Percentiles rank a stretch among this genome's conserved stretches.
phyloP scores from a whole-genome alignment of 169 alveolate genomes.

The Plasmodium ovale region DNA sequence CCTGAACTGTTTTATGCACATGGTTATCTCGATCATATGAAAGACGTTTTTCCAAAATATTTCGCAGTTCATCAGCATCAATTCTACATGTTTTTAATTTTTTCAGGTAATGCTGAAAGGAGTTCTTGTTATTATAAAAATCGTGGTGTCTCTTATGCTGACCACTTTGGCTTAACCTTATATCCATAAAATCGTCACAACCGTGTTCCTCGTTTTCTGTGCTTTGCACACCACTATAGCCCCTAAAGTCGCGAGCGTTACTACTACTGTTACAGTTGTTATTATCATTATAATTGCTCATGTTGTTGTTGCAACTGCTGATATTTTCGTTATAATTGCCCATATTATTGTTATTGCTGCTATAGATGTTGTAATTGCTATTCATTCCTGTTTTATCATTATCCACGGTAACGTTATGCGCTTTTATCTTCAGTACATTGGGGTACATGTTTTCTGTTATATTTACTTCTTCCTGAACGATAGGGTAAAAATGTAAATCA shows the following conservation, averaged over 20 bases:
- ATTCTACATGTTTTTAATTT: slow-evolving; percentile 64
- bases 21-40: slow-evolving; percentile 38
- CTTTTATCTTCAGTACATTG: slow-evolving; percentile 14
- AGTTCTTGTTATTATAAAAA: slow-evolving; percentile 50
- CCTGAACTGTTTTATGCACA: slow-evolving; percentile 34
- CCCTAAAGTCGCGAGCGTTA: background rate
- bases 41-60: slow-evolving; percentile 27
- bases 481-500: background rate
- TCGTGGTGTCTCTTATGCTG: slow-evolving; percentile 50
- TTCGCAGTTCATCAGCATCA: slow-evolving; percentile 50
- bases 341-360: background rate
- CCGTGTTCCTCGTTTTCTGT: slow-evolving; percentile 12
- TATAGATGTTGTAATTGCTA: background rate
- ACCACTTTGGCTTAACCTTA: slow-evolving; percentile 26
- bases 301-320: background rate
- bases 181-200: slow-evolving; percentile 13
- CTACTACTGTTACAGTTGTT: background rate
- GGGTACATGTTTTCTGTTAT: slow-evolving; percentile 22
- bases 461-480: slow-evolving; percentile 15
- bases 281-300: background rate
- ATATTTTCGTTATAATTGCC: background rate
- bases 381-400: background rate
- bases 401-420: background rate
- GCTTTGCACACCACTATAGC: background rate
- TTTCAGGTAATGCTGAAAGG: slow-evolving; percentile 52